These are phyloP conservation scores for Penicillium subrubescens DNA, from an alignment of 495 filamentous ascomycete species.

Conservation along the genomic window DNA sequence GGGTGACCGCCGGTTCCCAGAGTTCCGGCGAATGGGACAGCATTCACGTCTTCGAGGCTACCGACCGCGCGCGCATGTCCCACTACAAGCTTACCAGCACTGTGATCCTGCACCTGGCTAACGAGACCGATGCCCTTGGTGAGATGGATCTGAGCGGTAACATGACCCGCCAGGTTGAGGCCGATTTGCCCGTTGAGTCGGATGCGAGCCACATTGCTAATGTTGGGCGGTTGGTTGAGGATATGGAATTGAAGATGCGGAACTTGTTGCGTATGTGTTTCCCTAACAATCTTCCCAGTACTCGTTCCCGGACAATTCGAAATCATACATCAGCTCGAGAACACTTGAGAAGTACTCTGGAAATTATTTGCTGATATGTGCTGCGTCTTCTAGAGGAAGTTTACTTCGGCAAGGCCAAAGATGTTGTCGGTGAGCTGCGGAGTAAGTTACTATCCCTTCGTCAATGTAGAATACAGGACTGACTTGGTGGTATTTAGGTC, in stretches of 20 bases:
- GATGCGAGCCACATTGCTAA: slow-evolving; percentile 95
- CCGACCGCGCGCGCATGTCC: slow-evolving; percentile 82
- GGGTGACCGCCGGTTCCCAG: slow-evolving; percentile 66
- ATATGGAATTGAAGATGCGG: slow-evolving; percentile 99
- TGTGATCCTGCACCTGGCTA: slow-evolving; percentile 86
- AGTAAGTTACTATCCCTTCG: slow-evolving; percentile 54
- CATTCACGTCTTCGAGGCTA: slow-evolving; percentile 97
- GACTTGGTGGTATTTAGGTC: slow-evolving; percentile 43
- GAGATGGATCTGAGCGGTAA: slow-evolving; percentile 94
- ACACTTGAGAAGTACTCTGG: not conserved
- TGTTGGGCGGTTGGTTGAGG: slow-evolving; percentile 92
- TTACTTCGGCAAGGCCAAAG: slow-evolving; percentile 99
- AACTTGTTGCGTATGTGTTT: slow-evolving; percentile 76
- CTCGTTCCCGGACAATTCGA: too few species aligned
- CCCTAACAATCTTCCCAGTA: too few species aligned
- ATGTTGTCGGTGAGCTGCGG: slow-evolving; percentile 95
- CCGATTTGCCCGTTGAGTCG: slow-evolving; percentile 83
- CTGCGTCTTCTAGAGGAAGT: slow-evolving; percentile 70
- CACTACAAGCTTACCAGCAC: slow-evolving; percentile 98
- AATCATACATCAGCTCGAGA: too few species aligned
- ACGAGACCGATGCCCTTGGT: slow-evolving; percentile 70
- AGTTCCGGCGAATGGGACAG: slow-evolving; percentile 91
- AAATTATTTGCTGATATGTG: not conserved
- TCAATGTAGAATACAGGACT: slow-evolving; percentile 4
- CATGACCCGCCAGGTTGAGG: slow-evolving; percentile 95